phyloP scores from a whole-genome alignment of 345 rosid species.

The Salix dunnii region DNA sequence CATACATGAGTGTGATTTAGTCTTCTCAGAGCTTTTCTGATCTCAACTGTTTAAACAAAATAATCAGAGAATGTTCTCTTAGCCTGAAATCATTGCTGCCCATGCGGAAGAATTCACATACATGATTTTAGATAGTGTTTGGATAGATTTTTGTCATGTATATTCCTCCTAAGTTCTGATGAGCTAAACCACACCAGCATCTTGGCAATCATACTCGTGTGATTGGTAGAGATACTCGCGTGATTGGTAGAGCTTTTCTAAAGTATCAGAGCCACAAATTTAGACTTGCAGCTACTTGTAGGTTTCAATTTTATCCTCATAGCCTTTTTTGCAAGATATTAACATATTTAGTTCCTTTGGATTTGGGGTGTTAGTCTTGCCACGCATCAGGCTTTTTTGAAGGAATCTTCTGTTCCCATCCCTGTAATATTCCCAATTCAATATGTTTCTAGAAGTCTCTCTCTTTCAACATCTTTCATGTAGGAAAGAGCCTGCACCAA shows the following conservation, averaged over 20 bases:
- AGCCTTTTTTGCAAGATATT: background rate
- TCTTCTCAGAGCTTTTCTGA: background rate
- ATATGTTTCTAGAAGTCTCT: background rate
- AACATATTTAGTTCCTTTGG: slow-evolving; percentile 1
- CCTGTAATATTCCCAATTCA: background rate
- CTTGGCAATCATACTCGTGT: background rate
- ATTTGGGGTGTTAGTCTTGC: slow-evolving; percentile 1
- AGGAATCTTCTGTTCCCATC: background rate
- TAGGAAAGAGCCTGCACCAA: background rate
- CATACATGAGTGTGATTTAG: background rate
- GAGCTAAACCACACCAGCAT: background rate
- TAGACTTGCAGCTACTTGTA: background rate
- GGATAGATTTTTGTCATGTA: background rate
- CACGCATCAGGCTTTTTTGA: background rate
- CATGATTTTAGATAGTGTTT: background rate
- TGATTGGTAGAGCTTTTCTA: background rate
- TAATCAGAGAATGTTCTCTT: background rate
- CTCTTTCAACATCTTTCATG: background rate
- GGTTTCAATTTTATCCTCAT: background rate
- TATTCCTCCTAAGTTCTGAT: background rate
- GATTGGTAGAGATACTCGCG: background rate
- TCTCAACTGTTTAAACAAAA: background rate
- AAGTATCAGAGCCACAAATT: background rate
- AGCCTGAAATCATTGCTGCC: background rate
- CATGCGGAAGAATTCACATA: background rate